A percentile compares a stretch with the other conserved stretches of the same genome.
These are phyloP conservation scores for Synchytrium microbalum DNA, from an alignment of 371 early-diverging fungal genomes.

Conservation along the genomic window DNA sequence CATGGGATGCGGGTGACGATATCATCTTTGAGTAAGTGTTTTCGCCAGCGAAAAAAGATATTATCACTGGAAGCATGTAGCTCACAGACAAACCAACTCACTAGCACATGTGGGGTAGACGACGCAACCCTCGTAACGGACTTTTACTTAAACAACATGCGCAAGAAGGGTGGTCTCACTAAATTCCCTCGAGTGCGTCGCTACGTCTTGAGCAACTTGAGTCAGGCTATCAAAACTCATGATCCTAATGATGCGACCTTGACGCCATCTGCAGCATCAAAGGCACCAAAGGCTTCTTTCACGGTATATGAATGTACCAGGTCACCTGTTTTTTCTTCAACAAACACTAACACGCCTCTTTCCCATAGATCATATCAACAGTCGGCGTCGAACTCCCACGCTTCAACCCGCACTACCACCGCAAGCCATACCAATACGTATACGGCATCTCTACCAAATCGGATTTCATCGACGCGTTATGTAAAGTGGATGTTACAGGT, in stretches of 20 bases:
- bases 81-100: too few relatives aligned
- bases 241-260: slow-evolving; percentile 50
- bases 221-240: slow-evolving; percentile 53
- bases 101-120: too few relatives aligned
- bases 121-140: too few relatives aligned
- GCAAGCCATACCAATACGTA: slow-evolving; percentile 49
- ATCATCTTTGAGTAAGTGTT: too few relatives aligned
- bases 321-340: slow-evolving; percentile 1
- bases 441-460: slow-evolving; percentile 47
- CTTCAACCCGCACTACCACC: slow-evolving; percentile 53
- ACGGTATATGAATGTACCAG: slow-evolving; percentile 38
- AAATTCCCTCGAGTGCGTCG: too few relatives aligned
- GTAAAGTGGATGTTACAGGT: slow-evolving; percentile 17
- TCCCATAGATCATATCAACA: slow-evolving; percentile 23
- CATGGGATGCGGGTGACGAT: too few relatives aligned
- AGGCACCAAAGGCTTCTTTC: slow-evolving; percentile 58
- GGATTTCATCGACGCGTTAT: slow-evolving; percentile 10
- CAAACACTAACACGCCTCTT: neutral
- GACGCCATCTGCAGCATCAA: slow-evolving; percentile 52
- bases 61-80: too few relatives aligned
- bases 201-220: slow-evolving; percentile 50
- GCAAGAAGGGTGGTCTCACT: too few relatives aligned
- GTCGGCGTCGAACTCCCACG: slow-evolving; percentile 53
- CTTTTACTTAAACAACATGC: too few relatives aligned
- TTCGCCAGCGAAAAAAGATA: too few relatives aligned